phyloP scores from a whole-genome alignment of 2,329 filamentous ascomycete genomes.

The Ophiostoma ips region DNA sequence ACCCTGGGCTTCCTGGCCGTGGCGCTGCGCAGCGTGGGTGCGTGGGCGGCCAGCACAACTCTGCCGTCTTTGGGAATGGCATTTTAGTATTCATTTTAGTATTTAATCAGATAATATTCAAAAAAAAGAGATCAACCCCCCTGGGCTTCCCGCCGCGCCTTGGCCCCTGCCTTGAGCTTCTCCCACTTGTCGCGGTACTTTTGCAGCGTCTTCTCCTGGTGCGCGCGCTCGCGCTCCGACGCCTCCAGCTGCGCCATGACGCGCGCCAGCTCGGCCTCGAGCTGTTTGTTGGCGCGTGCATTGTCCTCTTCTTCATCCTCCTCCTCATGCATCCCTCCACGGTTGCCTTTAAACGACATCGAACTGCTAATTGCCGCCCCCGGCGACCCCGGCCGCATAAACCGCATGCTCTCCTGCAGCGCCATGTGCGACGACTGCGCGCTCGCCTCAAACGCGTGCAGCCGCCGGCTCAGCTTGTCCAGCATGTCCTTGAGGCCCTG shows the following conservation, averaged over 20 bases:
- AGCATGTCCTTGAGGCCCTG: conserved; percentile 70
- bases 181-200: conserved; percentile 50
- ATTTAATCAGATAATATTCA: too few species aligned
- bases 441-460: conserved; percentile 89
- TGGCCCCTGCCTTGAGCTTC: conserved; percentile 45
- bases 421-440: conserved; percentile 78
- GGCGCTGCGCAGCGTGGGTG: conserved; percentile 64
- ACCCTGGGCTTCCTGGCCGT: conserved; percentile 88
- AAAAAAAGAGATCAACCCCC: too few species aligned
- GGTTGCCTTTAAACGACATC: conserved; percentile 4
- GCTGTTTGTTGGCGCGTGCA: conserved; percentile 21
- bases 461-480: conserved; percentile 70
- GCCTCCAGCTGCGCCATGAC: conserved; percentile 48
- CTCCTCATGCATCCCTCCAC: neutral
- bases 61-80: neutral
- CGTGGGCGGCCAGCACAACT: conserved; percentile 37
- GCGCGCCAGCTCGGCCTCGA: conserved; percentile 51
- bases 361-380: neutral
- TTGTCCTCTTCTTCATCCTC: too few species aligned
- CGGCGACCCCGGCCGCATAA: conserved; percentile 46
- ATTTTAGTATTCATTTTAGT: too few species aligned
- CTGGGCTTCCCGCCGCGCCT: conserved; percentile 36
- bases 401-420: conserved; percentile 67
- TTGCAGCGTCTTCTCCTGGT: conserved; percentile 39
- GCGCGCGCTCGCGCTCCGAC: conserved; percentile 48